Conservation (phyloP, 345 rosid genomes). For the Eucalyptus camaldulensis region DNA sequence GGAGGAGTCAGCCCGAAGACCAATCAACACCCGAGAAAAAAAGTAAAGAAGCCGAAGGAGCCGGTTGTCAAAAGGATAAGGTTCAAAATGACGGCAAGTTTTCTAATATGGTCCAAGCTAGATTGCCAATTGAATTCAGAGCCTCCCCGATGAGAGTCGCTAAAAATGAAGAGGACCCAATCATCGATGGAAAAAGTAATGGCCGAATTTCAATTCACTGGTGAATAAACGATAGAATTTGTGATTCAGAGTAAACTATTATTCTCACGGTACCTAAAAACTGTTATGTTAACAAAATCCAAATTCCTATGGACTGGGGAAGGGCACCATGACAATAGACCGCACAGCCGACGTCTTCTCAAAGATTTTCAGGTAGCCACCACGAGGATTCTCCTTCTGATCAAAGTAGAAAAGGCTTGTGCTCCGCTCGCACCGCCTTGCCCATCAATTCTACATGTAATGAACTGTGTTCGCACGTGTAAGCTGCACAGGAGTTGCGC, state of each 20-base stretch:
- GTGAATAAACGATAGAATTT: no score
- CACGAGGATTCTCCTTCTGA: background rate
- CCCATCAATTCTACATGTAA: no score
- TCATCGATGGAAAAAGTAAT: background rate
- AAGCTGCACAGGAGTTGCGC: no score
- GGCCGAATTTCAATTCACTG: background rate
- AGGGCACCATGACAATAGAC: background rate
- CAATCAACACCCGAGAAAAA: background rate
- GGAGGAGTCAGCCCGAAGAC: background rate
- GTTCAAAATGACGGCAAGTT: no score
- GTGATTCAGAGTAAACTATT: rapidly evolving
- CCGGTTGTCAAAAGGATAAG: background rate
- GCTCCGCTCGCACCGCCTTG: no score
- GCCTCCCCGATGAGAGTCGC: background rate
- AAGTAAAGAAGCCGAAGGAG: background rate
- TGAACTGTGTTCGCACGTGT: no score
- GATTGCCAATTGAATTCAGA: background rate
- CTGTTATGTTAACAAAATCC: no score
- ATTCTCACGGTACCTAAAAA: rapidly evolving
- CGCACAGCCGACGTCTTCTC: background rate
- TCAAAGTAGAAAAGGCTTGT: no score
- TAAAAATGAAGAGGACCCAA: background rate
- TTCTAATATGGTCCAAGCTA: no score
- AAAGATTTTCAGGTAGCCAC: background rate
- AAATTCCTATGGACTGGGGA: background rate